Percentiles rank a stretch among this genome's conserved stretches.
Evolutionary conservation across 2,329 filamentous ascomycete species (phyloP).

Genomic region (Calonectria pseudoreteaudii): DNA sequence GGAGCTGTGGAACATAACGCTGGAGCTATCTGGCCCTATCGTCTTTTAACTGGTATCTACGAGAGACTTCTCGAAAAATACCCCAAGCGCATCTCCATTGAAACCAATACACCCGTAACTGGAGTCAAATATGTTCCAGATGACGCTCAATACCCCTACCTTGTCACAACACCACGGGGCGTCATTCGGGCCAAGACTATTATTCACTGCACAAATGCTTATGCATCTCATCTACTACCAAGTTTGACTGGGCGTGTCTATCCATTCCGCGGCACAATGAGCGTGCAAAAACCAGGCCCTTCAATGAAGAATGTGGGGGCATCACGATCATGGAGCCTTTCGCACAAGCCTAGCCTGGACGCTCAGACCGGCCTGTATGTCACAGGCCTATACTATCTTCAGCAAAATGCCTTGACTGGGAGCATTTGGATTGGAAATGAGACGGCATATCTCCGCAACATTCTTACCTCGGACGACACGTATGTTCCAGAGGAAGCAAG

Average conservation of each 20-base stretch:
- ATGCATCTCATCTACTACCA: slow-evolving; percentile 62
- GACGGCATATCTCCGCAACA: slow-evolving; percentile 49
- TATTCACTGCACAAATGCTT: slow-evolving; percentile 68
- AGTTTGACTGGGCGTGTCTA: slow-evolving; percentile 56
- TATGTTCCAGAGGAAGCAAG: slow-evolving; percentile 48
- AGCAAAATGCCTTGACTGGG: slow-evolving; percentile 44
- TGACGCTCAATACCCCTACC: slow-evolving; percentile 46
- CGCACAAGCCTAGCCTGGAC: slow-evolving; percentile 57
- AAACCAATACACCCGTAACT: slow-evolving; percentile 49
- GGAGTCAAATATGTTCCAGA: slow-evolving; percentile 43
- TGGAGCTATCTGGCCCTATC: slow-evolving; percentile 62
- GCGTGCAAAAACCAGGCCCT: slow-evolving; percentile 56
- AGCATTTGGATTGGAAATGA: slow-evolving; percentile 66
- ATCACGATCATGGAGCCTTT: slow-evolving; percentile 59
- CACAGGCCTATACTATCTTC: slow-evolving; percentile 36
- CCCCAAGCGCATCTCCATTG: slow-evolving; percentile 47
- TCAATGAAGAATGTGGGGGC: slow-evolving; percentile 42
- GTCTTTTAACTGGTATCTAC: slow-evolving; percentile 57
- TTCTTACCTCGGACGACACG: slow-evolving; percentile 59
- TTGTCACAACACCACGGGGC: slow-evolving; percentile 59
- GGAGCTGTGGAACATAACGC: slow-evolving; percentile 56
- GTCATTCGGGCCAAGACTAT: slow-evolving; percentile 58
- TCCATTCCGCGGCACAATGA: slow-evolving; percentile 60
- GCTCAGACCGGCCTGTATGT: slow-evolving; percentile 57
- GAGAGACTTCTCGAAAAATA: slow-evolving; percentile 49